Base-by-base conservation (phyloP, 441 rosid species). In the Iberis amara region DNA sequence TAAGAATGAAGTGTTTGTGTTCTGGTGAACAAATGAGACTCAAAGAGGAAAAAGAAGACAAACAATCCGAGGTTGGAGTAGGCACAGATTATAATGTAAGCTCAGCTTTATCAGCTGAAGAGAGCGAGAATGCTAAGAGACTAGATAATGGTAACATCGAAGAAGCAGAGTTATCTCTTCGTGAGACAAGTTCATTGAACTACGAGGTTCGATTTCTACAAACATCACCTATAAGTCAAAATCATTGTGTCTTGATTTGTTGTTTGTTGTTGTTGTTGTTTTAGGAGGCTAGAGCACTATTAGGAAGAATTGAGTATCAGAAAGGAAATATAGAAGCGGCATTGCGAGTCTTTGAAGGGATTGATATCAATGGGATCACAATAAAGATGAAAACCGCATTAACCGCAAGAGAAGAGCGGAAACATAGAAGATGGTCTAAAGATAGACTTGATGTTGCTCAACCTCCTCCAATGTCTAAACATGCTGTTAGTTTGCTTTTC, bases 201-300 rank as follows among this genome's bases (percentile, higher is more conserved):
- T 77, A 80, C 53, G 94, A 88, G 94, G 96, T 87, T 33, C 3
- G 9, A 9, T 58, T 35, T 46, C 45, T 35, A 0, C 21, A 18
- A 18, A 18, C 0, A 36, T 26, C 33, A 28, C 39, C 12, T 5
- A 0, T 7, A 4, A 46, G n/a, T 30, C 39, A n/a, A 18, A 18
- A 18, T 18, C 21, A 18, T 18, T 18, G 21, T 18, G 21, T 18
- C 21, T 3, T 18, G 21, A 18, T 18, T 18, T 18, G 21, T 18
- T 18, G 21, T 18, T 35, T 49, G 5, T 28, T 62, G 8, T 54
- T 44, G 10, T 49, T 46, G 9, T 42, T 53, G 32, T 66, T 62
- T 55, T 67, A 88, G 96, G 96, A 88, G 75, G 96, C 89, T 24
- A 83, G 96, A 67, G 96, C 96, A 26, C 75, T 88, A 66, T 58